Conservation (phyloP, 805 yeast species). For the Hanseniaspora thailandica region DNA sequence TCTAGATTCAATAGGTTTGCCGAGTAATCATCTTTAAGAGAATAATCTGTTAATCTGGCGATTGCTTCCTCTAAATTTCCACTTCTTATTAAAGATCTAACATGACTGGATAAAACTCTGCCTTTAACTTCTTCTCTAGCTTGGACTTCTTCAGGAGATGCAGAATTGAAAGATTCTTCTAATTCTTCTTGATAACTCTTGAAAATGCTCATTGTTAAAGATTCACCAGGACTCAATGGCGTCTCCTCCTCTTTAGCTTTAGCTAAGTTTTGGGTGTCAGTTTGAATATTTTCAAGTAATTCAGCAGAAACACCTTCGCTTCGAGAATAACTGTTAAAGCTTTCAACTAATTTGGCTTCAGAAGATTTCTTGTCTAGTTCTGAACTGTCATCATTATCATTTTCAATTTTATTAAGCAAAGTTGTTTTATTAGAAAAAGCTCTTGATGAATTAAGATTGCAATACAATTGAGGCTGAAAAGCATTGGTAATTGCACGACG, state of each 20-base stretch:
- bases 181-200: slow-evolving; percentile 2
- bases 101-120: not conserved
- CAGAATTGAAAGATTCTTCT: not conserved
- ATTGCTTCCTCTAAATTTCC: not conserved
- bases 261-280: not conserved
- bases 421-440: not conserved
- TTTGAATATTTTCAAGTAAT: not conserved
- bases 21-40: too few relatives aligned
- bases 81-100: not conserved
- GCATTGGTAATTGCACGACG: not conserved
- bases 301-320: not conserved
- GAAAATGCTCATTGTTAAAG: not conserved
- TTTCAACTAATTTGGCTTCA: not conserved
- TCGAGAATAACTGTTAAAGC: not conserved
- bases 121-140: not conserved
- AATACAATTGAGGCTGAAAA: not conserved
- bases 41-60: too few relatives aligned
- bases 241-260: too few relatives aligned
- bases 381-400: too few relatives aligned
- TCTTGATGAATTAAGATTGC: not conserved
- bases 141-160: not conserved
- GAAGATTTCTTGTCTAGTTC: not conserved
- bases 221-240: not conserved
- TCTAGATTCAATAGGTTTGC: not conserved
- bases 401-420: not conserved